Evolutionary conservation across 106 monocot species (phyloP), one percentile per base, ranked within the genome.

Genomic region (Phalaenopsis aphrodite): DNA sequence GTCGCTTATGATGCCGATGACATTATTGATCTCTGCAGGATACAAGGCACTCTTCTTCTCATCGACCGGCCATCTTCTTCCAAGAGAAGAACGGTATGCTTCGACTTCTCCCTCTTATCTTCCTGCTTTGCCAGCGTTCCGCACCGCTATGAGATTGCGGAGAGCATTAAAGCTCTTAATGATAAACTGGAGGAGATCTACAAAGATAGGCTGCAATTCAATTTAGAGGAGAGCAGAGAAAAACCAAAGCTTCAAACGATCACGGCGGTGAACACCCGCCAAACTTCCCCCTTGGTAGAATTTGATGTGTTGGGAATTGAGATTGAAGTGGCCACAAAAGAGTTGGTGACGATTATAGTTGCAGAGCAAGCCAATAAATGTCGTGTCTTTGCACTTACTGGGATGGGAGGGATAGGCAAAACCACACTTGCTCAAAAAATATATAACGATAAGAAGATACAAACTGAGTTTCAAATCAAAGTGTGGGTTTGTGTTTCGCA

Each of bases 321-420:
- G 8, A 75, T 89, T 0, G 82, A 87, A 42, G 78, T 82, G 9
- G 87, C 84, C 17, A 80, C 82, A 0, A 67, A 47, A n/a, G 3
- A 18, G 9, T 71, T 90, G 67, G 87, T 85, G 5, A 78, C 78
- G 55, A 21, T 77, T 37, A 77, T 52, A 39, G 55, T 56, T 18
- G 55, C 55, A 10, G 30, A 77, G 55, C 24, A 77, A 55, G 19
- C 1, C 24, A 83, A 17, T 30, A 80, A 68, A 75, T 61, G 66
- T 17, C 36, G 15, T 17, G 72, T 84, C 3, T 71, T 79, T 19
- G 84, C 86, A 1, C 79, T 86, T 46, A 17, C 78, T 4, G 89
- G 89, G 1, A 81, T 84, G 49, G 79, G 79, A 55, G 89, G 90
- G 10, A 88, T 88, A n/a, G 85, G 88, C 18, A 88, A 88, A 57